phyloP scores from a whole-genome alignment of 2,329 filamentous ascomycete genomes.

The Xylaria sp. region DNA sequence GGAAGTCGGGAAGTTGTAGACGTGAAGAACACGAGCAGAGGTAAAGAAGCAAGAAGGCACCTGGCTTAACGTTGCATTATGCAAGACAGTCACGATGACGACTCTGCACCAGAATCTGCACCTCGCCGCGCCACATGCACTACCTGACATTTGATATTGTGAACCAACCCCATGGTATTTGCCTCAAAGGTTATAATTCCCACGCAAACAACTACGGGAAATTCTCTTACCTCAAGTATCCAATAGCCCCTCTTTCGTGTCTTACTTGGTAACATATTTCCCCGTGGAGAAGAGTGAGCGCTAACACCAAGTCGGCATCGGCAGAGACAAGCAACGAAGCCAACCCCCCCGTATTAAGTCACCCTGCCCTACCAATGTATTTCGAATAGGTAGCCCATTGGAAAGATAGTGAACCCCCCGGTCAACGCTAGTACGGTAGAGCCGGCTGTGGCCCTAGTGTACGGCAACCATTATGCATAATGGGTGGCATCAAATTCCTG shows the following conservation, averaged over 20 bases:
- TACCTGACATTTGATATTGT: background rate
- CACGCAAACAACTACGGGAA: background rate
- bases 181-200: background rate
- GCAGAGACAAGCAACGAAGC: background rate
- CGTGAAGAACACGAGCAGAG: constrained; percentile 2
- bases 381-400: background rate
- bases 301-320: constrained; percentile 4
- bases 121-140: background rate
- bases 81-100: constrained; percentile 15
- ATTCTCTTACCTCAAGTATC: background rate
- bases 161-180: background rate
- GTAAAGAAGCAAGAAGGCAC: constrained; percentile 22
- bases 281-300: constrained; percentile 9
- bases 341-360: constrained; percentile 14
- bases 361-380: constrained; percentile 13
- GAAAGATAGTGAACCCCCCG: constrained; percentile 1
- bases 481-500: constrained; percentile 2
- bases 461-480: too few relatives aligned
- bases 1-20: constrained; percentile 16
- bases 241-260: background rate
- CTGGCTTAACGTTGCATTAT: constrained; percentile 39
- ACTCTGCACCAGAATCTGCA: background rate
- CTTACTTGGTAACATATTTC: constrained; percentile 12
- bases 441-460: constrained; percentile 2
- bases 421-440: constrained; percentile 15